Evolutionary conservation across 768 basidiomycete species (phyloP).

Genomic region (Grammothele lineata): DNA sequence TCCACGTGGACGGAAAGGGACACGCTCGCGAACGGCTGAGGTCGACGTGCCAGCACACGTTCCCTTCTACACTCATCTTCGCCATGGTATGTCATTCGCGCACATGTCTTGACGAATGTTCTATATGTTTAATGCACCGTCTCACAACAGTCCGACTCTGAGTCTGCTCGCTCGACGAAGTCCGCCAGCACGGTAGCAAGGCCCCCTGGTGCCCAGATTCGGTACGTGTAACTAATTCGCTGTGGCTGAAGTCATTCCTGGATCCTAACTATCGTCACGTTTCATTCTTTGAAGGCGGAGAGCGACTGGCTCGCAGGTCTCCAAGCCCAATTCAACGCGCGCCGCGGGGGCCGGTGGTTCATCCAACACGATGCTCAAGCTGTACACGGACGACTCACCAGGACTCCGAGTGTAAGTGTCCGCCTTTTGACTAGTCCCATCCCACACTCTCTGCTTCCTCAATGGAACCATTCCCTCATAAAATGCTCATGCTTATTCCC

Average conservation of each 20-base stretch:
- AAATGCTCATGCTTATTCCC: not conserved
- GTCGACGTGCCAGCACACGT: slow-evolving; percentile 28
- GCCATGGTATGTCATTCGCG: slow-evolving; percentile 30
- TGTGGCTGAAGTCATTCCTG: not conserved
- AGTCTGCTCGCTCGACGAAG: slow-evolving; percentile 45
- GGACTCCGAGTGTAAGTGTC: slow-evolving; percentile 90
- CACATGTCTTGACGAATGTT: not conserved
- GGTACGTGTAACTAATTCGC: slow-evolving; percentile 42
- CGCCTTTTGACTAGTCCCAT: no score
- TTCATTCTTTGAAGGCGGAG: slow-evolving; percentile 51
- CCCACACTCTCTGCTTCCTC: no score
- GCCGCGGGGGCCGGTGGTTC: slow-evolving; percentile 95
- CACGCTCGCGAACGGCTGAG: slow-evolving; percentile 2
- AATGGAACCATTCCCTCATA: no score
- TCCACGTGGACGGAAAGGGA: slow-evolving; percentile 19
- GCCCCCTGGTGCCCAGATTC: slow-evolving; percentile 78
- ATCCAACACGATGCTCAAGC: slow-evolving; percentile 96
- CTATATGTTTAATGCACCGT: no score
- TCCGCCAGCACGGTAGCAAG: slow-evolving; percentile 48
- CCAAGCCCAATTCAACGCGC: slow-evolving; percentile 81
- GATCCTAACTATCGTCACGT: not conserved
- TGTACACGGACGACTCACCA: slow-evolving; percentile 98
- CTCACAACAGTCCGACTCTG: slow-evolving; percentile 72
- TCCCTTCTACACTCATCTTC: slow-evolving; percentile 14
- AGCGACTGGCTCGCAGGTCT: slow-evolving; percentile 57